Percentiles rank a stretch among this genome's conserved stretches.
Conservation (phyloP, 257 asterid genomes). For the Verbena officinalis region DNA sequence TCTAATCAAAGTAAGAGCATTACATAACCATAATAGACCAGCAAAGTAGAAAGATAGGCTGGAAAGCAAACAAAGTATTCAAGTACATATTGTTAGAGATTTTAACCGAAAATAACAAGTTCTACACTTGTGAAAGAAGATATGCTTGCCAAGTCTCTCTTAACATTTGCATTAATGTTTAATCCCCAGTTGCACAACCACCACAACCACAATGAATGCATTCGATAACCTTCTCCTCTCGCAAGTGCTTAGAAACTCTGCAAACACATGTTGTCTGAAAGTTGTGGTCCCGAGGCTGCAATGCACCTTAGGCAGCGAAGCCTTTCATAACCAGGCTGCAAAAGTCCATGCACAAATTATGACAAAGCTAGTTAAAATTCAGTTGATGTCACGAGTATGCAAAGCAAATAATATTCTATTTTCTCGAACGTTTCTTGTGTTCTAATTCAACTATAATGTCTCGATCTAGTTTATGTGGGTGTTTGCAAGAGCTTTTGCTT, state of each 20-base stretch:
- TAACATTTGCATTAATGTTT: slow-evolving; percentile 1
- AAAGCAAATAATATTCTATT: not conserved
- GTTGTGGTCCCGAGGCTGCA: slow-evolving; percentile 93
- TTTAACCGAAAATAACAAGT: too few relatives aligned
- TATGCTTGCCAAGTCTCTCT: not conserved
- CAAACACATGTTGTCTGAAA: slow-evolving; percentile 88
- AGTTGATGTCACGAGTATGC: not conserved
- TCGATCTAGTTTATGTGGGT: too few relatives aligned
- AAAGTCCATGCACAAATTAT: slow-evolving; percentile 13
- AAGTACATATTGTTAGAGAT: too few relatives aligned
- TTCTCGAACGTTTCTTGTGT: not conserved
- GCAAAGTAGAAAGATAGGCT: too few relatives aligned
- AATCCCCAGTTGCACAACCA: slow-evolving; percentile 95
- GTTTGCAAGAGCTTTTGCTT: too few relatives aligned
- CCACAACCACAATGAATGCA: slow-evolving; percentile 89
- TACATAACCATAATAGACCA: too few relatives aligned
- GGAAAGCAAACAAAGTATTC: too few relatives aligned
- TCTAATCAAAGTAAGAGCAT: too few relatives aligned
- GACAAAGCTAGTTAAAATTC: slow-evolving; percentile 5
- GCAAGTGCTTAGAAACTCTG: slow-evolving; percentile 85
- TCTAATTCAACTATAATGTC: not conserved
- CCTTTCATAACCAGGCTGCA: slow-evolving; percentile 94
- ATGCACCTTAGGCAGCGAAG: slow-evolving; percentile 93
- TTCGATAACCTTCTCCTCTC: slow-evolving; percentile 90
- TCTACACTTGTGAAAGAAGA: too few relatives aligned